phyloP scores from a whole-genome alignment of 2,329 filamentous ascomycete genomes.

The Aspergillus sp. region DNA sequence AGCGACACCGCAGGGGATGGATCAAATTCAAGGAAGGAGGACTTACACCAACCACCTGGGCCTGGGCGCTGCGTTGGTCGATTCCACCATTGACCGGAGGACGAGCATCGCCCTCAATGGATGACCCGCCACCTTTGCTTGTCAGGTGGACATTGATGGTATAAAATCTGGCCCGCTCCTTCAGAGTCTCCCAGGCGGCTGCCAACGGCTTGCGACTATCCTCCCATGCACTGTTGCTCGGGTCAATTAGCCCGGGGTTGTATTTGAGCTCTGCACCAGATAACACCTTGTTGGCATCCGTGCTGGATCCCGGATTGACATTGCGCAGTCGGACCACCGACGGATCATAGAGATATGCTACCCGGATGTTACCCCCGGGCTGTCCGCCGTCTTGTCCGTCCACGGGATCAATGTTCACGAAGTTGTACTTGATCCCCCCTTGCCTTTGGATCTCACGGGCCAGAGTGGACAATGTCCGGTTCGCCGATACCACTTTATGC shows the following conservation, averaged over 20 bases:
- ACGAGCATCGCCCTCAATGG: conserved; percentile 63
- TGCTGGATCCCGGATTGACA: conserved; percentile 55
- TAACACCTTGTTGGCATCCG: conserved; percentile 59
- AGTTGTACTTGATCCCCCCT: conserved; percentile 57
- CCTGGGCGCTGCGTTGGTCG: conserved; percentile 56
- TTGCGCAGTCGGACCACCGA: conserved; percentile 59
- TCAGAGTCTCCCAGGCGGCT: conserved; percentile 62
- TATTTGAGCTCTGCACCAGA: conserved; percentile 59
- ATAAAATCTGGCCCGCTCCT: conserved; percentile 60
- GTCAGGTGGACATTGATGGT: conserved; percentile 70
- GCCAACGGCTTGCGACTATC: conserved; percentile 66
- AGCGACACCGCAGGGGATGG: not conserved
- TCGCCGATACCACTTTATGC: conserved; percentile 48
- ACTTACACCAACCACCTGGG: conserved; percentile 57
- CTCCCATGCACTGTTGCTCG: conserved; percentile 58
- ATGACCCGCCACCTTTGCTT: conserved; percentile 65
- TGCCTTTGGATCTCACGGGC: conserved; percentile 51
- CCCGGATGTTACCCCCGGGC: conserved; percentile 70
- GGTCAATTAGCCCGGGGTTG: conserved; percentile 69
- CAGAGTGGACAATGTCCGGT: conserved; percentile 59
- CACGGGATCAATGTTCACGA: conserved; percentile 58
- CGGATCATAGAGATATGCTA: conserved; percentile 67
- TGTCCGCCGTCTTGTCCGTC: conserved; percentile 64
- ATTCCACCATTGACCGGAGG: conserved; percentile 67
- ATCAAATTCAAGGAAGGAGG: not conserved